Conservation (phyloP, 805 yeast species). For the Torulaspora gathmanii region DNA sequence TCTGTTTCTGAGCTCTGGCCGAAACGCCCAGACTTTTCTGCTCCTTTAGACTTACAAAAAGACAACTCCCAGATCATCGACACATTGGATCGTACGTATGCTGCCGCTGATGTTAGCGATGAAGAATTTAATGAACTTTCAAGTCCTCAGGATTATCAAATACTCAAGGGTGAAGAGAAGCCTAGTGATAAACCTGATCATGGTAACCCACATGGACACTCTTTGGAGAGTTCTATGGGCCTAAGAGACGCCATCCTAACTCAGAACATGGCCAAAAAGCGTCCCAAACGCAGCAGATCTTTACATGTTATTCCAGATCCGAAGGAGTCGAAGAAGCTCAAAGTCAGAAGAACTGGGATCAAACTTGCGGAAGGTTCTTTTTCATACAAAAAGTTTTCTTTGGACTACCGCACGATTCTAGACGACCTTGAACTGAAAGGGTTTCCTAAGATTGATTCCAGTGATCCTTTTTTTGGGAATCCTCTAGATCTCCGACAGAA, state of each 20-base stretch:
- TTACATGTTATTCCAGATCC: background rate
- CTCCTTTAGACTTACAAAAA: background rate
- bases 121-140: constrained; percentile 13
- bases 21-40: background rate
- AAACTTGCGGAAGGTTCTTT: constrained; percentile 5
- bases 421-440: constrained; percentile 47
- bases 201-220: background rate
- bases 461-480: constrained; percentile 60
- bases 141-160: constrained; percentile 7
- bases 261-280: constrained; percentile 21
- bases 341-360: constrained; percentile 3
- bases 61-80: constrained; percentile 3
- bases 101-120: constrained; percentile 9
- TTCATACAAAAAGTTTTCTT: constrained; percentile 16
- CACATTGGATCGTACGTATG: constrained; percentile 7
- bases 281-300: constrained; percentile 6
- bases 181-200: background rate
- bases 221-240: background rate
- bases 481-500: constrained; percentile 46
- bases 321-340: constrained; percentile 2
- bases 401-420: constrained; percentile 36
- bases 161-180: background rate
- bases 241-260: constrained; percentile 24
- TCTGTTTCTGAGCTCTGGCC: constrained; percentile 32
- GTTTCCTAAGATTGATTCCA: constrained; percentile 48